Conservation (phyloP, 2,329 filamentous ascomycete species). For the Aspergillus melleus region DNA sequence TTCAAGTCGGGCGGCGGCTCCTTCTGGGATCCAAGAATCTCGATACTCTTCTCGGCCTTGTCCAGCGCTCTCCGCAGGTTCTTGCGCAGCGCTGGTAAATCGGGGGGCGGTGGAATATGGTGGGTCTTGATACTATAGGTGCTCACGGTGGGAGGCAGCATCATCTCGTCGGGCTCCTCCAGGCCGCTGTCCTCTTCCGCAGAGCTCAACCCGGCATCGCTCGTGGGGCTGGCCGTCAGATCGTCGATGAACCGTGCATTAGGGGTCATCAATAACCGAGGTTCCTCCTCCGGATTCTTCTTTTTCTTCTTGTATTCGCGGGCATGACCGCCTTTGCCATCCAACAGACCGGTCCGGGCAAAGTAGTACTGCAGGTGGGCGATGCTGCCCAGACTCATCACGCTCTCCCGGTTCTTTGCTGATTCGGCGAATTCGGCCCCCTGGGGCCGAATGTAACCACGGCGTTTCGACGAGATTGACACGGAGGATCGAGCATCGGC, state of each 20-base stretch:
- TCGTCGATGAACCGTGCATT: conserved; percentile 43
- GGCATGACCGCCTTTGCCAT: conserved; percentile 87
- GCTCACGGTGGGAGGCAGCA: conserved; percentile 95
- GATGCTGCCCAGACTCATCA: conserved; percentile 94
- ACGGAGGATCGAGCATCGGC: conserved; percentile 44
- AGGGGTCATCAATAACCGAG: conserved; percentile 40
- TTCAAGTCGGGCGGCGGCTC: conserved; percentile 30
- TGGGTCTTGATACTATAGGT: conserved; percentile 88
- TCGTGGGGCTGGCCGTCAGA: conserved; percentile 55
- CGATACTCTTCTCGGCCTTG: conserved; percentile 67
- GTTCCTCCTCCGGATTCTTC: conserved; percentile 36
- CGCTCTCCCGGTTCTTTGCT: conserved; percentile 85
- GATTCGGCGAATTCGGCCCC: conserved; percentile 88
- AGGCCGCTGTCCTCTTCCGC: conserved; percentile 52
- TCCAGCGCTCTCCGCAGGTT: conserved; percentile 67
- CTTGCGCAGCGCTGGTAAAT: conserved; percentile 73
- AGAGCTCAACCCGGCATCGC: conserved; percentile 43
- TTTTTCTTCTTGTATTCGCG: conserved; percentile 64
- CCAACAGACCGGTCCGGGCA: conserved; percentile 85
- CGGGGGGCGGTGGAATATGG: conserved; percentile 78
- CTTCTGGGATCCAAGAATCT: conserved; percentile 41
- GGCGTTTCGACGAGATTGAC: conserved; percentile 53
- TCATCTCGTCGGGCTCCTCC: conserved; percentile 65
- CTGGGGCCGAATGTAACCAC: conserved; percentile 85
- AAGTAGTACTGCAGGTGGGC: conserved; percentile 98